Percentiles rank a stretch among this genome's conserved stretches.
Evolutionary conservation across 164 flowering plant genomes (phyloP).

Genomic region (Vitis rupestris): DNA sequence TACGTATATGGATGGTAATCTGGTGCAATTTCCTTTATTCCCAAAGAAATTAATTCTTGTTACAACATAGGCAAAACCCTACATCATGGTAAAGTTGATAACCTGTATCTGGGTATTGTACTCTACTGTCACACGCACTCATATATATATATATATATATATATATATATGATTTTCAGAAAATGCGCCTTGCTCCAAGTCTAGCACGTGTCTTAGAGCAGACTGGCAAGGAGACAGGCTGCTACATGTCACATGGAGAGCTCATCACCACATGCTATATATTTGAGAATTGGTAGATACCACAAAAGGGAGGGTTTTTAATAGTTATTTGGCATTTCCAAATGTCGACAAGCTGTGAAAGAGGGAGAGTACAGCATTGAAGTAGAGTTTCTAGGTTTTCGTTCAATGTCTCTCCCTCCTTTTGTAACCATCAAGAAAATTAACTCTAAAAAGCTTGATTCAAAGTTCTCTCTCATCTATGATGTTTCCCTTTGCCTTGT

Average conservation of each 20-base stretch:
- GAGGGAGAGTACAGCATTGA: not conserved
- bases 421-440: not conserved
- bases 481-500: not conserved
- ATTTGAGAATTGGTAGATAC: not conserved
- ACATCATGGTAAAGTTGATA: too few species aligned
- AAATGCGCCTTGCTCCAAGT: too few species aligned
- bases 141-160: too few species aligned
- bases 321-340: not conserved
- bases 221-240: not conserved
- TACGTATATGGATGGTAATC: too few species aligned
- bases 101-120: too few species aligned
- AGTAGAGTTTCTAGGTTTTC: not conserved
- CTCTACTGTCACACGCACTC: too few species aligned
- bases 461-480: not conserved
- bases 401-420: not conserved
- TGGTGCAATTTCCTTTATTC: too few species aligned
- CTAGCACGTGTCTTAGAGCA: too few species aligned
- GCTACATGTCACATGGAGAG: constrained; percentile 9
- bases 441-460: not conserved
- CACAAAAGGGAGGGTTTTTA: not conserved
- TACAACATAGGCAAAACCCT: too few species aligned
- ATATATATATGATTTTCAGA: too few species aligned
- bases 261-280: not conserved
- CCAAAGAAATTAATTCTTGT: too few species aligned
- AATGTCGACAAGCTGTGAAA: not conserved